These are phyloP conservation scores for Naganishia antarctica DNA, from an alignment of 768 basidiomycete genomes.

Conservation along the genomic window DNA sequence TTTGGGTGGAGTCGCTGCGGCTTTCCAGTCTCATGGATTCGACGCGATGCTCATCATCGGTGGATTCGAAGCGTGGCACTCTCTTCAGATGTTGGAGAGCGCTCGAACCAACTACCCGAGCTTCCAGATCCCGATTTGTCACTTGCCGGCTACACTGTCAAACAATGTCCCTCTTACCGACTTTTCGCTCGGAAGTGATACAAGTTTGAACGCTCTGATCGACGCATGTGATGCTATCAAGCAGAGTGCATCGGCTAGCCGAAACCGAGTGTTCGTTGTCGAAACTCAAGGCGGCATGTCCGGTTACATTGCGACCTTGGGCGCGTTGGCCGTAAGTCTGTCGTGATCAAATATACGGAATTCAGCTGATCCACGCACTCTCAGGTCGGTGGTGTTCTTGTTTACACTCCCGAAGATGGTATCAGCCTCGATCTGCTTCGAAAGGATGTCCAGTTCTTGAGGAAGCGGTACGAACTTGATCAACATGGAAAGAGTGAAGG, in stretches of 20 bases:
- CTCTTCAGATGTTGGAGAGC: constrained; percentile 71
- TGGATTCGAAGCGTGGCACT: constrained; percentile 89
- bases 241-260: constrained; percentile 92
- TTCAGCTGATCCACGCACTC: neutral
- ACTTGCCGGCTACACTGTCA: constrained; percentile 92
- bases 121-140: constrained; percentile 92
- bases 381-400: constrained; percentile 82
- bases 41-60: constrained; percentile 83
- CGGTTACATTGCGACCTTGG: constrained; percentile 92
- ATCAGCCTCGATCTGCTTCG: constrained; percentile 76
- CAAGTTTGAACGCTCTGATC: constrained; percentile 93
- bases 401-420: constrained; percentile 89
- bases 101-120: constrained; percentile 77
- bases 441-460: constrained; percentile 80
- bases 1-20: constrained; percentile 79
- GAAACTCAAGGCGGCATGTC: constrained; percentile 97
- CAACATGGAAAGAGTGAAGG: constrained; percentile 86
- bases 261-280: constrained; percentile 94
- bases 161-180: constrained; percentile 98
- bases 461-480: constrained; percentile 76
- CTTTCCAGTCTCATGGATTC: constrained; percentile 78
- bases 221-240: constrained; percentile 98
- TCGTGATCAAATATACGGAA: neutral
- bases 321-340: constrained; percentile 77
- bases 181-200: constrained; percentile 90